phyloP scores from a whole-genome alignment of 2,329 filamentous ascomycete genomes.

The Amauroascus verrucosus region DNA sequence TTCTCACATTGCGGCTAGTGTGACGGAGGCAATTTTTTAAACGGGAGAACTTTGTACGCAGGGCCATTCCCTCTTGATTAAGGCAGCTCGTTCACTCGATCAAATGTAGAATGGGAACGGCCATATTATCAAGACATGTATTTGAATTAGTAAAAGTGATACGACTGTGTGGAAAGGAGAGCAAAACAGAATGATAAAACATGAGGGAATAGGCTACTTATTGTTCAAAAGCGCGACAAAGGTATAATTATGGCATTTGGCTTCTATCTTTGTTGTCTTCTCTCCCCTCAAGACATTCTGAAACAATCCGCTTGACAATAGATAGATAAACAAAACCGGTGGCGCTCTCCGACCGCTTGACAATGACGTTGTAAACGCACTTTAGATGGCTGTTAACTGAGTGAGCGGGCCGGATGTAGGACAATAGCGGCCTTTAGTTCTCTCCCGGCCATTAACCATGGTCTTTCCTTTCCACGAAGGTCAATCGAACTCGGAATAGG shows the following conservation, averaged over 20 bases:
- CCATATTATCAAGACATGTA: background rate
- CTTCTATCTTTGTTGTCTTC: background rate
- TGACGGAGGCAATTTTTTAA: background rate
- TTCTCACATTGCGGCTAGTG: background rate
- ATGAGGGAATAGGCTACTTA: background rate
- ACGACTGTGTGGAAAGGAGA: background rate
- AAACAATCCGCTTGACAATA: background rate
- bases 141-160: background rate
- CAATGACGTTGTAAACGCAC: too few species aligned
- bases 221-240: background rate
- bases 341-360: too few species aligned
- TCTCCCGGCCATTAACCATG: too few species aligned
- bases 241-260: background rate
- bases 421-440: too few species aligned
- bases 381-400: too few species aligned
- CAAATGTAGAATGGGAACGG: background rate
- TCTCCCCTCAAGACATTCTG: background rate
- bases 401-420: too few species aligned
- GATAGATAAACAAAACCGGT: background rate
- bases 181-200: background rate
- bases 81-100: background rate
- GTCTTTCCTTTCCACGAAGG: too few species aligned
- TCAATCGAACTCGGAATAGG: too few species aligned
- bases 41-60: background rate
- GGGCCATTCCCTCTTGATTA: background rate